Evolutionary conservation across 1,284 basidiomycete genomes (phyloP).

Genomic region (Cutaneotrichosporon dermatis): DNA sequence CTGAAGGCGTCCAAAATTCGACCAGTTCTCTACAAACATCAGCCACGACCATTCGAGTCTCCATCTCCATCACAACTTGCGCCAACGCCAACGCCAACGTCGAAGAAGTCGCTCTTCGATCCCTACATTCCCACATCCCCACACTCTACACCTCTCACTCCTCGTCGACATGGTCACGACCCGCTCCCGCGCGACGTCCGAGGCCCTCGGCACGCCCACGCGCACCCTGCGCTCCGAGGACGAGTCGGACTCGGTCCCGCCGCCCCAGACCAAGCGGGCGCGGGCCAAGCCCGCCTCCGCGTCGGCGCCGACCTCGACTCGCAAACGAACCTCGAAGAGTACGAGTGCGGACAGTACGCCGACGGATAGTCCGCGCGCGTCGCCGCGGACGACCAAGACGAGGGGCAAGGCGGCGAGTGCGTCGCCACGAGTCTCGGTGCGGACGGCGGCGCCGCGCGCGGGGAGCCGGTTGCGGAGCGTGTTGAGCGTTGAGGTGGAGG

Average conservation of each 20-base stretch:
- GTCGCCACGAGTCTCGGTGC: neutral
- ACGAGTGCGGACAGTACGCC: too few species aligned
- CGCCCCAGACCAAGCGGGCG: neutral
- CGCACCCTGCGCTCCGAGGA: neutral
- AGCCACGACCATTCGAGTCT: too few species aligned
- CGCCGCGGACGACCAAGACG: too few species aligned
- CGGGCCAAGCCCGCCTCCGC: neutral
- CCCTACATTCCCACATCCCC: neutral
- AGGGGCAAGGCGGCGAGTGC: too few species aligned
- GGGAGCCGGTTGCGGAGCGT: neutral
- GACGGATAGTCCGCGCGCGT: too few species aligned
- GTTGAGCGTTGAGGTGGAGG: neutral
- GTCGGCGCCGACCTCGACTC: neutral
- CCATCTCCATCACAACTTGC: too few species aligned
- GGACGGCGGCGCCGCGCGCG: neutral
- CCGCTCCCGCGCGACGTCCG: conserved; percentile 12
- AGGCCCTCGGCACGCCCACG: conserved; percentile 7
- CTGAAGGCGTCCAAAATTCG: neutral
- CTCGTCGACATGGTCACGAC: conserved; percentile 12
- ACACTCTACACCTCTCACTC: neutral
- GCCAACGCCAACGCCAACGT: neutral
- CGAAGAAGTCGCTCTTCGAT: neutral
- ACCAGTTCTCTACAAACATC: neutral
- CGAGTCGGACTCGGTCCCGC: neutral
- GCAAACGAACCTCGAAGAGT: too few species aligned